Base-by-base conservation (phyloP, 345 rosid genomes). In the Cardamine chenopodiifolia region DNA sequence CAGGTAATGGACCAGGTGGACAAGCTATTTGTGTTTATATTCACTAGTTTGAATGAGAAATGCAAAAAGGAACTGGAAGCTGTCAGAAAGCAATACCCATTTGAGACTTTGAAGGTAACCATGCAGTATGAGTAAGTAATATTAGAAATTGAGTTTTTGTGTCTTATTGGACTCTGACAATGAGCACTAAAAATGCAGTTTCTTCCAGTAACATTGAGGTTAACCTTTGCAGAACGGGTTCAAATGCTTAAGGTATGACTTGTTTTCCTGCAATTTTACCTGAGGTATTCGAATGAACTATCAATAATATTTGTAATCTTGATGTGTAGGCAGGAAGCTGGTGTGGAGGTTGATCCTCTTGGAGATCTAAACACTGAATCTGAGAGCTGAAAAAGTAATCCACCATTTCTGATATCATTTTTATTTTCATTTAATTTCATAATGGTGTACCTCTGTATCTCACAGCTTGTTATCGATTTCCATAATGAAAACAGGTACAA, bases 1-100 rank as follows among this genome's bases (percentile, higher is more conserved):
- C 81, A 90, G 96, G 82, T 90, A 67, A 89, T 91, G 97, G 97
- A 91, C 70, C 60, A 86, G 73, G 96, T 90, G 78, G 97, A 82
- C 65, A 67, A 70, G 17, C 76, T 95, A 62, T 94, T 89, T 73
- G 92, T 89, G 44, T 45, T 73, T 34, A 87, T 95, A 79, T 92
- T 92, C 62, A 89, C 91, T 63, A 53, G 74, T 37, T 76, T 95
- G 83, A 88, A 88, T 47, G 86, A 85, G 56, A 86, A 50, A 23
- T 90, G 93, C 80, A 58, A 78, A 76, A 84, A 84, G 73, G 93
- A 92, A 69, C 88, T 95, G 35, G 90, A 89, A 74, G 97, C 96
- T 71, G 83, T 95, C 20, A 77, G 75, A 20, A 85, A 70, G 80
- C 97, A 95, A 45, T 89, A 83, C 74, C 96, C 96, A 6, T 95